Evolutionary conservation across 768 basidiomycete genomes (phyloP), one percentile per base, ranked within the genome.

Genomic region (Lactifluus hygrophoroides): DNA sequence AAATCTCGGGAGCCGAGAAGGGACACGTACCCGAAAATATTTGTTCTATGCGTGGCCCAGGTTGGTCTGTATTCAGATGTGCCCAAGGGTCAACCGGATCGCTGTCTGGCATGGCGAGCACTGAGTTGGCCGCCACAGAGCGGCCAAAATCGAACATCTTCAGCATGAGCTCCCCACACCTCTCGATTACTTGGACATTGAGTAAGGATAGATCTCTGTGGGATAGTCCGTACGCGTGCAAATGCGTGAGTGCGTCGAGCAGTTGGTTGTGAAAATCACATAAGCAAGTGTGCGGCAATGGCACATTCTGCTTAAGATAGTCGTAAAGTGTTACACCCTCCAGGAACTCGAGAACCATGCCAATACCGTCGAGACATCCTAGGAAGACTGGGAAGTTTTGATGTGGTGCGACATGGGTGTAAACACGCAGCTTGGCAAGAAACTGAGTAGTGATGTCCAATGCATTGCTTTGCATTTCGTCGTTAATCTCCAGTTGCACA

Each of bases 111-210:
- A 81, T 74, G n/a, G 75, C 76, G 70, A 82, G 82, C 17, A 73
- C 68, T 8, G 89, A 90, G 61, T 84, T 83, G 40, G 82, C 82
- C n/a, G 81, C 78, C 10, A 90, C 86, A 17, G 85, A 87, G 23
- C 90, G 83, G 1, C 90, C 90, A 70, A 93, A 93, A 67, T 93
- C 90, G 58, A 92, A 77, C 35, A 93, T 75, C 68, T 92, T 93
- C 70, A 93, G 75, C 5, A 85, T 89, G 66, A 88, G 79, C 21
- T 78, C 79, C 9, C 77, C 74, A 51, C 68, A 72, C 37, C 54
- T 60, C 54, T 60, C 59, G 21, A 86, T 87, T 46, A 91, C 85
- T 64, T 89, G 86, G 8, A 93, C 76, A 67, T 93, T 93, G 63
- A 92, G 79, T 53, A 90, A 73, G 32, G 87, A 90, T 27, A 93